Base-by-base conservation (phyloP, 2,329 filamentous ascomycete species). In the Aspergillus candidus region DNA sequence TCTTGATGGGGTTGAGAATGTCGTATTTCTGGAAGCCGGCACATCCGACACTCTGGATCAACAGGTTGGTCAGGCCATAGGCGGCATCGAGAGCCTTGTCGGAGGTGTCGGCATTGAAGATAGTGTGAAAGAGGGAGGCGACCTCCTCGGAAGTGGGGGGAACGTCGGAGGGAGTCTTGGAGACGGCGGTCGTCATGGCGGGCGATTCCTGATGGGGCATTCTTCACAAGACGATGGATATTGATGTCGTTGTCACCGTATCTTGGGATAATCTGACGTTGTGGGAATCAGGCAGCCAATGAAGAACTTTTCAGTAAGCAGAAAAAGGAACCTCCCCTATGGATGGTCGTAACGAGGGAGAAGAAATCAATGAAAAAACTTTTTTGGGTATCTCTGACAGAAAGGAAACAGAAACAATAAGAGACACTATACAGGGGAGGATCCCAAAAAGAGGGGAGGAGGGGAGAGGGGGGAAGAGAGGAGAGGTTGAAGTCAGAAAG, bases 81-180 rank as follows among this genome's bases (percentile, higher is more conserved):
- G 82, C 72, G 46, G 78, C 79, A 59, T 85, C 81, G 35, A 89
- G 76, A 12, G 84, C 85, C 49, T 78, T 75, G 59, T 81, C 75
- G 3, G 85, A 88, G 4, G 81, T 81, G 59, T 80, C 73, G 32
- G 85, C 79, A 37, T 74, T 78, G 67, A 90, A 88, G 53, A 88
- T 78, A 39, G 76, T 82, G 56, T 80, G 72, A 55, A 89, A 62
- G 35, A 88, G 68, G 44, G 78, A 75, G 49, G 76, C 68, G 50
- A 91, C 71, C 50, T 88, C 86, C 52, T 82, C 79, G 57, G 79
- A 70, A 29, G 81, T 77, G 50, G 84, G 83, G 52, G 81, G 74
- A 38, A 71, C 59, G 40, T 60, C 54, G 37, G 61, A 64, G 35
- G 70, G 61, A 38, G 68, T 64, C 58, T 76, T 76, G 17, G 72